Percentiles rank a stretch among this genome's conserved stretches.
phyloP scores from a whole-genome alignment of 1,139 yeast species.

The Yamadazyma atlantica region DNA sequence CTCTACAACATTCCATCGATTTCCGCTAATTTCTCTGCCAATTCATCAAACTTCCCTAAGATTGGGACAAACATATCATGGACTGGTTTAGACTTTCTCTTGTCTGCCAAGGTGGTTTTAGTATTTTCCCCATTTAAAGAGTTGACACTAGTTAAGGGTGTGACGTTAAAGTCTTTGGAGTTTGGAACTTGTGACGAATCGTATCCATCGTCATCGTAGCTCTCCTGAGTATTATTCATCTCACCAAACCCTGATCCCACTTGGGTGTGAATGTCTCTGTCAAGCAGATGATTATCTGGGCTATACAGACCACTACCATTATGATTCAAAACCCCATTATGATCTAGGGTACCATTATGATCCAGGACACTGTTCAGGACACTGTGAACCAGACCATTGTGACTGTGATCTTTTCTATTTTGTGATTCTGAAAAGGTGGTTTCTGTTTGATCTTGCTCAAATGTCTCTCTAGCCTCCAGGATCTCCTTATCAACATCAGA shows the following conservation, averaged over 20 bases:
- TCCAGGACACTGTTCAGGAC: too few species aligned
- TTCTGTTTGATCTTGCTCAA: too few species aligned
- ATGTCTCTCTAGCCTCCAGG: too few species aligned
- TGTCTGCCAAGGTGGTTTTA: conserved; percentile 11
- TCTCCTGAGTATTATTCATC: conserved; percentile 17
- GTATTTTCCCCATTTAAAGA: conserved; percentile 19
- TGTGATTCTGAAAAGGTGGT: too few species aligned
- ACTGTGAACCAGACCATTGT: too few species aligned
- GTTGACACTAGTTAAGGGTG: conserved; percentile 42
- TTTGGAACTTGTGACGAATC: conserved; percentile 12
- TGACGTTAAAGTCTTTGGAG: conserved; percentile 15
- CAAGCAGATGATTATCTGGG: too few species aligned
- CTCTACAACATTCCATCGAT: conserved; percentile 28
- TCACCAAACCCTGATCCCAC: conserved; percentile 13
- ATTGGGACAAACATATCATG: conserved; percentile 49
- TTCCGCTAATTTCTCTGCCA: conserved; percentile 47
- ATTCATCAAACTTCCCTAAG: conserved; percentile 44
- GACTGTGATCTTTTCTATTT: too few species aligned
- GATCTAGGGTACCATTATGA: too few species aligned
- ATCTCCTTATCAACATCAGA: background rate
- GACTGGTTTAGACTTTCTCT: conserved; percentile 36
- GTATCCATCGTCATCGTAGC: conserved; percentile 10
- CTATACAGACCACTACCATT: too few species aligned
- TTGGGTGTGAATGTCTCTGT: too few species aligned
- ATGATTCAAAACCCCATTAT: too few species aligned